Evolutionary conservation across 768 basidiomycete species (phyloP), one percentile per base, ranked within the genome.

Genomic region (Leccinum subtestaceum): DNA sequence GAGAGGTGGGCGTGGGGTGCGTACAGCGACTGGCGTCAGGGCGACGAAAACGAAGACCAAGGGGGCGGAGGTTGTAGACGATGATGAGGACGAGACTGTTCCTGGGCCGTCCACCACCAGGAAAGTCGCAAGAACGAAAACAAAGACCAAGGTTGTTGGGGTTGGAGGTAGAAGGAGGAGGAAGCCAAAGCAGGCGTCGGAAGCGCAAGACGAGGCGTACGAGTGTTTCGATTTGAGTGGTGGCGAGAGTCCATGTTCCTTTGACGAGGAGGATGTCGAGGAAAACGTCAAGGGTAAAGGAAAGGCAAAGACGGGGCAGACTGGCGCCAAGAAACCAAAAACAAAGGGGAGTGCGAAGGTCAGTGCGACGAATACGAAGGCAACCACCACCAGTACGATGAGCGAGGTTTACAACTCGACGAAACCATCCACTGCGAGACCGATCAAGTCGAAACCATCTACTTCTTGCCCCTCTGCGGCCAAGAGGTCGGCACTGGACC

Each of bases 161-260:
- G 12, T 27, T 43, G 60, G 58, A 17, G 52, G 50, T 0, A 23
- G 59, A 48, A 6, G 64, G 47, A 59, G 67, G 53, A 65, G 65
- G 51, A 69, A 60, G 19, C 60, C 58, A 51, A 70, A 65, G 38
- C 65, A 68, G 2, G 58, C 34, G 2, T 61, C 68, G 25, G 68
- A 70, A 48, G 66, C 62, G 6, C 70, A 70, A 58, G 61, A 72
- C 12, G 68, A 68, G 15, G 68, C 55, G n/a, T 70, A 71, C 25
- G 70, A 72, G 40, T 60, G 34, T 29, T 46, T 71, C 31, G 57
- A 71, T 52, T 40, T 72, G 57, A 70, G 66, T 56, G 66, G 62
- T 34, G 64, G 62, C 10, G 68, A 63, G 43, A 64, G 68, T 55
- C 52, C 56, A 3, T 68, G 63, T 50, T 64, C 66, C 2, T 63